A percentile compares a stretch with the other conserved stretches of the same genome.
Evolutionary conservation across 164 flowering plant genomes (phyloP).

Genomic region (Chimonanthus praecox): DNA sequence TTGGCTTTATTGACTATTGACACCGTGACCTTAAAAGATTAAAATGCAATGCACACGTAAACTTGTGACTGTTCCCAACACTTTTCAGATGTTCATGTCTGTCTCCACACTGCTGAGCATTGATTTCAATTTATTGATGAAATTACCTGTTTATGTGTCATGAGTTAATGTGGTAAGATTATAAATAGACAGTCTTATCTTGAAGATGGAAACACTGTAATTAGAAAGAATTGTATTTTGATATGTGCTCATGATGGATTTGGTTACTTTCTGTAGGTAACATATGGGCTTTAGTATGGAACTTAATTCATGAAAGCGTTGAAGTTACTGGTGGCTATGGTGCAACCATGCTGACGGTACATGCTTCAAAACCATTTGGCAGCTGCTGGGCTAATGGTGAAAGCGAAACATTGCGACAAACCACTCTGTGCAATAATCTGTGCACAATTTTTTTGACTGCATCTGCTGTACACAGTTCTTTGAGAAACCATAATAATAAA

Average conservation of each 20-base stretch:
- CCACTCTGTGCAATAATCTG: slow-evolving; percentile 19
- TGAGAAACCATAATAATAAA: slow-evolving; percentile 18
- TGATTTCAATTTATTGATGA: neutral
- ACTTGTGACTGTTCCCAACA: no score
- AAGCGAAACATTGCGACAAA: slow-evolving; percentile 17
- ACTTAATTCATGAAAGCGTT: neutral
- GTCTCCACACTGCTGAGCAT: neutral
- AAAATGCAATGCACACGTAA: no score
- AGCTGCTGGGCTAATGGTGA: slow-evolving; percentile 26
- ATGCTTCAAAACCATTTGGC: slow-evolving; percentile 28
- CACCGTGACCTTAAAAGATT: no score
- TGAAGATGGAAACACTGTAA: neutral
- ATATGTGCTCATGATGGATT: slow-evolving; percentile 1
- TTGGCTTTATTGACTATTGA: no score
- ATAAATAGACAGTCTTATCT: neutral
- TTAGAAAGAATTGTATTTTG: neutral
- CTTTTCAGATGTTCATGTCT: no score
- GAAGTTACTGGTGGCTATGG: slow-evolving; percentile 26
- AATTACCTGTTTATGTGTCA: neutral
- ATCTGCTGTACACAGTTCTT: slow-evolving; percentile 5
- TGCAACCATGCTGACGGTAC: slow-evolving; percentile 49
- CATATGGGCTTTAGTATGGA: slow-evolving; percentile 3
- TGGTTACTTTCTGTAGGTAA: slow-evolving; percentile 6
- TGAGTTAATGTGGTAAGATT: neutral
- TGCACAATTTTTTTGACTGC: slow-evolving; percentile 25